Conservation (phyloP, 257 asterid genomes). For the Gynochthodes officinalis region DNA sequence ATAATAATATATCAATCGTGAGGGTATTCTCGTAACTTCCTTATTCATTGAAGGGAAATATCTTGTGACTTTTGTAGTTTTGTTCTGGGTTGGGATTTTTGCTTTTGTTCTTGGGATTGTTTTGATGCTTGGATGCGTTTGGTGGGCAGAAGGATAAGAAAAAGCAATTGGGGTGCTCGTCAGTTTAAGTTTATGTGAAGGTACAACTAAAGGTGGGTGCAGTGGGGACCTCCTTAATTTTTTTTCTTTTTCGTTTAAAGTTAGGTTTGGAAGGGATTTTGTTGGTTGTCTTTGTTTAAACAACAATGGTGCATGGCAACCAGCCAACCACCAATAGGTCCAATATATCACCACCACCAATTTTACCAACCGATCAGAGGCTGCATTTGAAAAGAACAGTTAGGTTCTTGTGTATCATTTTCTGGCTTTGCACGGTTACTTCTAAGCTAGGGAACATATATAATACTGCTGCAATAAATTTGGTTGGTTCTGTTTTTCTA, state of each 20-base stretch:
- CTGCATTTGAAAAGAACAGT: slow-evolving; percentile 30
- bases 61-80: not conserved
- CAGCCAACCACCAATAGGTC: slow-evolving; percentile 22
- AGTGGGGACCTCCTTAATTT: slow-evolving; percentile 43
- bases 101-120: slow-evolving; percentile 12
- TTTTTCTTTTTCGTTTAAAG: slow-evolving; percentile 31
- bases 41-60: slow-evolving; percentile 11
- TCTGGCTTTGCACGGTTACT: not conserved
- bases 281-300: slow-evolving; percentile 27
- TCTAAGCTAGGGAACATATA: slow-evolving; percentile 1
- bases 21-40: not conserved
- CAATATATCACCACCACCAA: not conserved
- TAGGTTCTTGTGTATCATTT: slow-evolving; percentile 14
- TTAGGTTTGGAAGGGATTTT: slow-evolving; percentile 38
- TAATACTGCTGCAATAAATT: not conserved
- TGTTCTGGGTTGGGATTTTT: not conserved
- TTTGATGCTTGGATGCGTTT: slow-evolving; percentile 34
- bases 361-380: slow-evolving; percentile 17
- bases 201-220: slow-evolving; percentile 65
- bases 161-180: slow-evolving; percentile 29
- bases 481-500: not conserved
- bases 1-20: not conserved
- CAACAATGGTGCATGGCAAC: slow-evolving; percentile 15
- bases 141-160: slow-evolving; percentile 43
- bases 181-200: slow-evolving; percentile 37